Conservation (phyloP, 805 yeast species). For the Jamesozyma spencerorum region DNA sequence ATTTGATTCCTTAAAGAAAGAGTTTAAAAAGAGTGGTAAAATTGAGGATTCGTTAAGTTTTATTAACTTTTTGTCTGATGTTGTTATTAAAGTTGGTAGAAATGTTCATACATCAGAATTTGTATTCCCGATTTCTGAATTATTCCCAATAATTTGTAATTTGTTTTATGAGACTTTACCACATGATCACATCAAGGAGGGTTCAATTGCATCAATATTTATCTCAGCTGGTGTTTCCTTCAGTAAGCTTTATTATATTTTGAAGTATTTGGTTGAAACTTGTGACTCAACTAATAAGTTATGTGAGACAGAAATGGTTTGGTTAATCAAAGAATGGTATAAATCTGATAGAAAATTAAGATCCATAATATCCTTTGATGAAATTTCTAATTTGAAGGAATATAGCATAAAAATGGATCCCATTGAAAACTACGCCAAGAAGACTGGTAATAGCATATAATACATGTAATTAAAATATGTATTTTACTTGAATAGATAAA, state of each 20-base stretch:
- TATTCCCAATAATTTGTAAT: slow-evolving; percentile 56
- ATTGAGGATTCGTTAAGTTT: slow-evolving; percentile 27
- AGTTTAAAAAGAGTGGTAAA: slow-evolving; percentile 22
- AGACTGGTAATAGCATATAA: slow-evolving; percentile 30
- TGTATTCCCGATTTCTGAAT: slow-evolving; percentile 68
- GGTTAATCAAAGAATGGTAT: slow-evolving; percentile 61
- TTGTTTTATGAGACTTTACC: slow-evolving; percentile 38
- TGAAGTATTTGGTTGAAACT: slow-evolving; percentile 56
- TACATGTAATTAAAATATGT: not conserved
- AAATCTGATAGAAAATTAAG: slow-evolving; percentile 52
- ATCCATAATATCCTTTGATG: slow-evolving; percentile 42
- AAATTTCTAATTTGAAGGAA: slow-evolving; percentile 35
- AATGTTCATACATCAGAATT: slow-evolving; percentile 59
- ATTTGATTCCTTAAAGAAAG: slow-evolving; percentile 41
- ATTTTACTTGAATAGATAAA: not conserved
- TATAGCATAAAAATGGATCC: slow-evolving; percentile 53
- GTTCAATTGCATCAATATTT: slow-evolving; percentile 54
- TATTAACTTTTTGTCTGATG: slow-evolving; percentile 32
- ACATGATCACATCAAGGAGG: slow-evolving; percentile 35
- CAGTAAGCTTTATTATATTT: slow-evolving; percentile 54
- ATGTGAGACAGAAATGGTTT: slow-evolving; percentile 51
- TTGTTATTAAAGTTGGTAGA: slow-evolving; percentile 45
- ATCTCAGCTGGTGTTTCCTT: slow-evolving; percentile 53
- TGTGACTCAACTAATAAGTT: slow-evolving; percentile 42
- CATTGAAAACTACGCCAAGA: slow-evolving; percentile 37